A percentile compares a stretch with the other conserved stretches of the same genome.
These are phyloP conservation scores for Trichoderma sp. DNA, from an alignment of 2,329 filamentous ascomycete species.

Conservation along the genomic window DNA sequence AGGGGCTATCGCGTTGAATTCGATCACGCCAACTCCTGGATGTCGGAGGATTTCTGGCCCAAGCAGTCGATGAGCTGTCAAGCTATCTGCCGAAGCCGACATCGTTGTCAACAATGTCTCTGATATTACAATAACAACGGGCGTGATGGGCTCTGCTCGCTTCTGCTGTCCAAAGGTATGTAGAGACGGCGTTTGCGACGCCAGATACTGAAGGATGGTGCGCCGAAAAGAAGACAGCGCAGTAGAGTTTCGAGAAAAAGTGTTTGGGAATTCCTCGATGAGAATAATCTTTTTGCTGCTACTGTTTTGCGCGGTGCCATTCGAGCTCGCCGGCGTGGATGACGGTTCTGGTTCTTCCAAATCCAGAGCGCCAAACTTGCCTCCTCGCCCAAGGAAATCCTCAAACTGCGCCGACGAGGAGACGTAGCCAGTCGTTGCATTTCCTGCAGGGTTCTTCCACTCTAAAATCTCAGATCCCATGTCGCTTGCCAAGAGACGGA, in stretches of 20 bases:
- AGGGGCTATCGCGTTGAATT: constrained; percentile 91
- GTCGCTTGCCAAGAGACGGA: constrained; percentile 76
- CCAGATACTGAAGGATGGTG: constrained; percentile 75
- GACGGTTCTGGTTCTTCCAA: constrained; percentile 39
- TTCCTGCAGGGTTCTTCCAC: constrained; percentile 82
- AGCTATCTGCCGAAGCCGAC: constrained; percentile 83
- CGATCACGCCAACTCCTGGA: constrained; percentile 76
- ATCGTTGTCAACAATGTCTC: constrained; percentile 87
- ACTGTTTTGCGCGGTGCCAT: constrained; percentile 31
- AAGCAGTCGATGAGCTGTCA: constrained; percentile 87
- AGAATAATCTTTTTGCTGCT: constrained; percentile 62
- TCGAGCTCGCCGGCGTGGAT: constrained; percentile 36
- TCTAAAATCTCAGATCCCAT: constrained; percentile 79
- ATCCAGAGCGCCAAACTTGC: constrained; percentile 76
- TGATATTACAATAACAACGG: constrained; percentile 87
- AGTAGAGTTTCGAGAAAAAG: constrained; percentile 67
- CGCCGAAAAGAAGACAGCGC: constrained; percentile 72
- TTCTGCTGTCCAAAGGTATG: constrained; percentile 50
- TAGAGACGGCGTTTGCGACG: constrained; percentile 64
- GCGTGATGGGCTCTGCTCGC: constrained; percentile 58
- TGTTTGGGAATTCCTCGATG: constrained; percentile 82
- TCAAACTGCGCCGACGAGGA: constrained; percentile 84
- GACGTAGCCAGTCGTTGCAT: constrained; percentile 62
- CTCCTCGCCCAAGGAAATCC: constrained; percentile 83
- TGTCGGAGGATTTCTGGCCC: constrained; percentile 85